Evolutionary conservation across 192 early-diverging fungal species (phyloP).

Genomic region (Umbelopsis isabellina): DNA sequence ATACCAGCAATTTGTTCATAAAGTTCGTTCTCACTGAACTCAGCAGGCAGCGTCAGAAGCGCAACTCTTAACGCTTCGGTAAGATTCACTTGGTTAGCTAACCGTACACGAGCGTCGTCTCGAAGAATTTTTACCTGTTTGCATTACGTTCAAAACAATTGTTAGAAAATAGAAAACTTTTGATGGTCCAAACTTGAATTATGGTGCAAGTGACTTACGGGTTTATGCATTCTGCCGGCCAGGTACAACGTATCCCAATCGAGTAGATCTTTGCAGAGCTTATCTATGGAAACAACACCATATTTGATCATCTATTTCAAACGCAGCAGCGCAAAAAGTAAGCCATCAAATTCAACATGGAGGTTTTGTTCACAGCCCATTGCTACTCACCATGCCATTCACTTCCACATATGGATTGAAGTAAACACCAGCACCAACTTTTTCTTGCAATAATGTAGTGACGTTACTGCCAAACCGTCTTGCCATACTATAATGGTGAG

Average conservation of each 20-base stretch:
- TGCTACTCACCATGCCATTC: conserved; percentile 72
- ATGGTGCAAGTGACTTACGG: conserved; percentile 53
- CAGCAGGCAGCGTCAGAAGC: conserved; percentile 78
- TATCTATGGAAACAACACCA: conserved; percentile 93
- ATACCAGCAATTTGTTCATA: conserved; percentile 82
- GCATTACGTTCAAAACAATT: not conserved
- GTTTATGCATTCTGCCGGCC: conserved; percentile 97
- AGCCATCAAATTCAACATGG: not conserved
- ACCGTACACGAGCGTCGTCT: conserved; percentile 72
- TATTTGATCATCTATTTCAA: conserved; percentile 81
- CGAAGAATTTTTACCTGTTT: conserved; percentile 72
- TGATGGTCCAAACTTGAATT: too few species aligned
- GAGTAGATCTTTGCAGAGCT: conserved; percentile 81
- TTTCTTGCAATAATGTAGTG: conserved; percentile 78
- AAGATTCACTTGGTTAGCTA: conserved; percentile 86
- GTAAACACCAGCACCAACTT: conserved; percentile 89
- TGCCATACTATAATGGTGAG: conserved; percentile 88
- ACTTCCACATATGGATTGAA: conserved; percentile 94
- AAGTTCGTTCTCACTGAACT: conserved; percentile 82
- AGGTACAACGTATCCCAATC: conserved; percentile 97
- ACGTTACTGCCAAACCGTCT: conserved; percentile 72
- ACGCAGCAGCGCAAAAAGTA: not conserved
- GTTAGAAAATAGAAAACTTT: too few species aligned
- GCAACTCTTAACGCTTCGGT: conserved; percentile 82
- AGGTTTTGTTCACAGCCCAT: not conserved